These are phyloP conservation scores for Tillandsia leiboldiana DNA, from an alignment of 176 grass and related monocot genomes.

Conservation along the genomic window DNA sequence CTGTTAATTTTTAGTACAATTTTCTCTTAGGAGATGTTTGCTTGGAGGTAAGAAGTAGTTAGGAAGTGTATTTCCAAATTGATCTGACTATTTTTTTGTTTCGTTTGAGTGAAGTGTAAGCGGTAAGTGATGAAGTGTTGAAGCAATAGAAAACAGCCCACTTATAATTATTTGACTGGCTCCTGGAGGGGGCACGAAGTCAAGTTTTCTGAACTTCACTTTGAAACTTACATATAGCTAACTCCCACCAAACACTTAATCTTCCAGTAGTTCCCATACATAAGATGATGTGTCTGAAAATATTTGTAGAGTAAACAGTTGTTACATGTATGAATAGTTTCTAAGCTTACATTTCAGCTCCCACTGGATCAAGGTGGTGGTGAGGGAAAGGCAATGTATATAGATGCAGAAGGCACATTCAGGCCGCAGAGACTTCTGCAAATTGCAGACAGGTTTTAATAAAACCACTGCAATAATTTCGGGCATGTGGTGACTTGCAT, in stretches of 20 bases:
- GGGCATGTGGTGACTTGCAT: background rate
- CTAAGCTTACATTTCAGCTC: slow-evolving; percentile 41
- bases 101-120: too few species aligned
- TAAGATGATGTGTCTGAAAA: background rate
- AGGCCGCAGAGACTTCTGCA: slow-evolving; percentile 83
- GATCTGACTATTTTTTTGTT: too few species aligned
- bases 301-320: background rate
- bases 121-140: too few species aligned
- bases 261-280: background rate
- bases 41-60: too few species aligned
- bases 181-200: too few species aligned
- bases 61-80: too few species aligned
- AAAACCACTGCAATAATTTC: background rate
- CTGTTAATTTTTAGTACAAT: background rate
- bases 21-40: too few species aligned
- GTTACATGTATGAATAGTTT: background rate
- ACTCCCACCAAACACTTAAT: background rate
- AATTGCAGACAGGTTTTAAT: slow-evolving; percentile 72
- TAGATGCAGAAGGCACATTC: slow-evolving; percentile 90
- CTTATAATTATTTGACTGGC: too few species aligned
- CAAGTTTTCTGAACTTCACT: too few species aligned
- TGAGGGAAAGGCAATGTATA: slow-evolving; percentile 91
- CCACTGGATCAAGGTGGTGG: slow-evolving; percentile 95
- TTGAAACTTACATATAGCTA: too few species aligned
- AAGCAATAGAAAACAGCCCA: too few species aligned